Conservation (phyloP, 2,329 filamentous ascomycete species). For the Lasiodiplodia sp. region DNA sequence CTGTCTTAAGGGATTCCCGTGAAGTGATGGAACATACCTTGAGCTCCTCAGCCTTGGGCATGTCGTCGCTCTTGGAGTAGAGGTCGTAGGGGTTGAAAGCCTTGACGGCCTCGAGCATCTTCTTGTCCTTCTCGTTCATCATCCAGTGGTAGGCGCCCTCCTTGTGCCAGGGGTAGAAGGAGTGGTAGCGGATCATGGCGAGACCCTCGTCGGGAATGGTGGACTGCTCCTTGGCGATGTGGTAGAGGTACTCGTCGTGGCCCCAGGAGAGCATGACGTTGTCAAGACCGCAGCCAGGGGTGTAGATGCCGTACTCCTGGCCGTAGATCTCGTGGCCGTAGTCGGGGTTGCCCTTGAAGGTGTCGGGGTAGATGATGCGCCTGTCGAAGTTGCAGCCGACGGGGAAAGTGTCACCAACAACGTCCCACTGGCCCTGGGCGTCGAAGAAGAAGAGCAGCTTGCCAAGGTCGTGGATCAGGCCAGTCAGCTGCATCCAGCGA, state of each 20-base stretch:
- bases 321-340: slow-evolving; percentile 73
- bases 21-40: slow-evolving; percentile 60
- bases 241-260: slow-evolving; percentile 87
- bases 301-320: slow-evolving; percentile 81
- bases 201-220: slow-evolving; percentile 81
- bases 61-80: slow-evolving; percentile 88
- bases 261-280: slow-evolving; percentile 93
- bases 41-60: slow-evolving; percentile 77
- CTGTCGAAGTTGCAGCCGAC: slow-evolving; percentile 78
- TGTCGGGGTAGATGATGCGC: slow-evolving; percentile 80
- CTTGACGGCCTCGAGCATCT: slow-evolving; percentile 80
- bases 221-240: slow-evolving; percentile 83
- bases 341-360: slow-evolving; percentile 81
- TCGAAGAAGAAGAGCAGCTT: slow-evolving; percentile 83
- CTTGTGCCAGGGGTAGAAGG: slow-evolving; percentile 90
- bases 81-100: slow-evolving; percentile 92
- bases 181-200: slow-evolving; percentile 93
- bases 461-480: slow-evolving; percentile 80
- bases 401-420: slow-evolving; percentile 86
- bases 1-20: not conserved
- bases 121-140: slow-evolving; percentile 82
- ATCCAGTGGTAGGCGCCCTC: slow-evolving; percentile 81
- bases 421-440: slow-evolving; percentile 90
- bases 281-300: slow-evolving; percentile 78
- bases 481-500: slow-evolving; percentile 81